A percentile compares a stretch with the other conserved stretches of the same genome.
Evolutionary conservation across 768 basidiomycete genomes (phyloP).

Genomic region (Suillus placidus): DNA sequence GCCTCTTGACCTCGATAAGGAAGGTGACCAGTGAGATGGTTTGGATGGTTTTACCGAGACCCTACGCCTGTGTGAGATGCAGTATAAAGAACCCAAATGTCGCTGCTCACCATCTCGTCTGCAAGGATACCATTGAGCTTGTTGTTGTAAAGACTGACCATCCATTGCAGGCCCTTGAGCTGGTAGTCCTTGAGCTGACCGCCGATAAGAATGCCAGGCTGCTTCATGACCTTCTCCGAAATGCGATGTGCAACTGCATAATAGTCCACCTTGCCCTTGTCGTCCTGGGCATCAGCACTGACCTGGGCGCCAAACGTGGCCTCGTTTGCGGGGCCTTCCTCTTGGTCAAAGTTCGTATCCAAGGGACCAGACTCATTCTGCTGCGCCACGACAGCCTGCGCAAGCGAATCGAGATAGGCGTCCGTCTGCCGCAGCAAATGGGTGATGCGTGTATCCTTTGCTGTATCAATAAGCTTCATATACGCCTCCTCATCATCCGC

Average conservation of each 20-base stretch:
- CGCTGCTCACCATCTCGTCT: slow-evolving; percentile 79
- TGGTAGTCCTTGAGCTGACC: slow-evolving; percentile 96
- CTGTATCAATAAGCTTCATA: slow-evolving; percentile 97
- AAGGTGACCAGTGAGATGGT: slow-evolving; percentile 95
- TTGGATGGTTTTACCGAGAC: slow-evolving; percentile 95
- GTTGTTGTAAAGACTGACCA: slow-evolving; percentile 98
- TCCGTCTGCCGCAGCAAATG: slow-evolving; percentile 95
- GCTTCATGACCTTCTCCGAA: slow-evolving; percentile 79
- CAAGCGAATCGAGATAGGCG: slow-evolving; percentile 90
- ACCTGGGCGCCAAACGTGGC: slow-evolving; percentile 89
- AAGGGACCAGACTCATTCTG: slow-evolving; percentile 68
- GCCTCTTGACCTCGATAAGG: slow-evolving; percentile 88
- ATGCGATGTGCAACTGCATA: slow-evolving; percentile 94
- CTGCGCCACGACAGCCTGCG: slow-evolving; percentile 91
- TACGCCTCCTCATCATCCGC: slow-evolving; percentile 99
- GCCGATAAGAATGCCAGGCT: slow-evolving; percentile 77
- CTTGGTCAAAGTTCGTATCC: slow-evolving; percentile 54
- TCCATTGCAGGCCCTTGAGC: slow-evolving; percentile 95
- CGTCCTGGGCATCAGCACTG: slow-evolving; percentile 57
- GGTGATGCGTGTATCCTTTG: slow-evolving; percentile 98
- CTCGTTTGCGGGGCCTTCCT: slow-evolving; percentile 80
- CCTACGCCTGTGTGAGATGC: slow-evolving; percentile 45
- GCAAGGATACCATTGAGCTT: slow-evolving; percentile 92
- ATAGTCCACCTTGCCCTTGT: slow-evolving; percentile 86
- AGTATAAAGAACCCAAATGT: slow-evolving; percentile 6